Conservation (phyloP, 139 green algal species). For the Chlorella sp. region DNA sequence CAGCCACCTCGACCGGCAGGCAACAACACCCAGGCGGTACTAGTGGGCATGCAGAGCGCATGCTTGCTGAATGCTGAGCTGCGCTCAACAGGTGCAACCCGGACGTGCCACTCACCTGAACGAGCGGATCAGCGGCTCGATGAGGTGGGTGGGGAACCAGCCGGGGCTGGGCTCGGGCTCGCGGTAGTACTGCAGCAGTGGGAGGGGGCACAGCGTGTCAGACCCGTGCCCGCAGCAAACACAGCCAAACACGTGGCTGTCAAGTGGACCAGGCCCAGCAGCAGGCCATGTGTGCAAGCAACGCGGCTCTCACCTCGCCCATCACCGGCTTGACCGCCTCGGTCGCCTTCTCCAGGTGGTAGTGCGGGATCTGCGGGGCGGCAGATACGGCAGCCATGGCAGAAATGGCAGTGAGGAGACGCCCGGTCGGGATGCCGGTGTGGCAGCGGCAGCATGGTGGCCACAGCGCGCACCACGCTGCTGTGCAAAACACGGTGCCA, state of each 20-base stretch:
- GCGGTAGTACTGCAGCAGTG: conserved; percentile 75
- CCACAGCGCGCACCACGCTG: no score
- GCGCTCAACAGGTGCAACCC: no score
- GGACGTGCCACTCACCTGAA: conserved; percentile 73
- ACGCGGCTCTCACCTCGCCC: conserved; percentile 86
- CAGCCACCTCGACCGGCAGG: no score
- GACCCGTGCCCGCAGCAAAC: not conserved
- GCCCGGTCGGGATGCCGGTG: no score
- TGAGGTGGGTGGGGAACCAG: conserved; percentile 82
- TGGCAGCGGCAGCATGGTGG: no score
- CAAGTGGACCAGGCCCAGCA: no score
- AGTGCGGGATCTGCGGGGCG: conserved; percentile 87
- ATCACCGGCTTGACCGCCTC: conserved; percentile 90
- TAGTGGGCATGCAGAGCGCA: no score
- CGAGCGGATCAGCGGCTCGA: conserved; percentile 73
- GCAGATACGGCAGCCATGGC: not conserved
- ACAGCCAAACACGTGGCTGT: no score
- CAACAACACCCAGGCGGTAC: no score
- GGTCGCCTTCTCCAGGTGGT: conserved; percentile 92
- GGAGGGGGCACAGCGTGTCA: not conserved
- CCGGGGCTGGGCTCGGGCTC: conserved; percentile 68
- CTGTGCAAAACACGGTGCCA: no score
- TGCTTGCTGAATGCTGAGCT: no score
- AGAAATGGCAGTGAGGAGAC: not conserved
- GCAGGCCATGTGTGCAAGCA: not conserved